Evolutionary conservation across 2,329 filamentous ascomycete species (phyloP).

Genomic region (Alternaria gansuensis): DNA sequence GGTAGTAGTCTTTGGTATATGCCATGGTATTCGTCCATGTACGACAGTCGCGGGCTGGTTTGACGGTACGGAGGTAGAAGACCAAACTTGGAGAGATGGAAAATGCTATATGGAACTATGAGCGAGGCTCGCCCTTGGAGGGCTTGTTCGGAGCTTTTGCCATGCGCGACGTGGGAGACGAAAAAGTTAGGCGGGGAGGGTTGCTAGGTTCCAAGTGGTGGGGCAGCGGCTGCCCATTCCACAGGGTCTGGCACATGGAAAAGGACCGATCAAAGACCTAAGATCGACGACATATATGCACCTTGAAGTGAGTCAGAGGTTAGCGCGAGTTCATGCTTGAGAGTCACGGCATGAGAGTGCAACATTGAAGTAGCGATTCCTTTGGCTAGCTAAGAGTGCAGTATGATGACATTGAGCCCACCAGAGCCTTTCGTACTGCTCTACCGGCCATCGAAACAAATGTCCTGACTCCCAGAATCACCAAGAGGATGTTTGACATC

Average conservation of each 20-base stretch:
- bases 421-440: conserved; percentile 32
- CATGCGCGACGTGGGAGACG: conserved; percentile 10
- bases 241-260: conserved; percentile 21
- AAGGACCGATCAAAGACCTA: conserved; percentile 17
- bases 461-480: conserved; percentile 34
- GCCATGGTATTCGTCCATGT: conserved; percentile 21
- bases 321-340: not conserved
- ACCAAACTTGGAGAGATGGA: not conserved
- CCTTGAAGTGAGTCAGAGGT: not conserved
- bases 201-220: conserved; percentile 21
- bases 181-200: conserved; percentile 24
- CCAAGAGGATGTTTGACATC: conserved; percentile 37
- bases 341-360: conserved; percentile 6
- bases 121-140: conserved; percentile 4
- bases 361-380: conserved; percentile 39
- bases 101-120: not conserved
- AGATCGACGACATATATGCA: conserved; percentile 12
- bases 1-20: conserved; percentile 46
- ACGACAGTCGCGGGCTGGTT: not conserved
- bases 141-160: conserved; percentile 10
- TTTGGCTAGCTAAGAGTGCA: conserved; percentile 47
- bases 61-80: not conserved
- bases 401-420: conserved; percentile 35
- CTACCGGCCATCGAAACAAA: conserved; percentile 26
- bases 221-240: conserved; percentile 24